Conservation (phyloP, 73 alveolate species). For the Tetrahymena malaccensis region DNA sequence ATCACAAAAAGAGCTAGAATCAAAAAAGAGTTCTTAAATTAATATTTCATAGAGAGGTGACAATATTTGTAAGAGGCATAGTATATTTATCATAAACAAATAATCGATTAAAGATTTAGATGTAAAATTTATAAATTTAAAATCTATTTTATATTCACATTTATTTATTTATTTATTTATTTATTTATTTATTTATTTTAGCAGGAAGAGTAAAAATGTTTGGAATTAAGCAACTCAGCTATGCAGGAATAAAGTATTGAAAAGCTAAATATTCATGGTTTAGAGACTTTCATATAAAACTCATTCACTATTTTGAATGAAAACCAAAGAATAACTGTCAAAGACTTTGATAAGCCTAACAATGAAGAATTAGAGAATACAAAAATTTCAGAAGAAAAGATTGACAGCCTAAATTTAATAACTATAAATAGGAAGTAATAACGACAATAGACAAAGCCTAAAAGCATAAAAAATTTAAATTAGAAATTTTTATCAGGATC, state of each 20-base stretch:
- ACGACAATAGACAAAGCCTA: neutral
- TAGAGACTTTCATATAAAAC: neutral
- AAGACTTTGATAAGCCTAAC: neutral
- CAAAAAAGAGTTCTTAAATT: no score
- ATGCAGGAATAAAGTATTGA: neutral
- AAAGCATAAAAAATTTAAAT: neutral
- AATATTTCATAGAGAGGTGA: neutral
- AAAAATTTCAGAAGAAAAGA: neutral
- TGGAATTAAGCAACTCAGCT: neutral
- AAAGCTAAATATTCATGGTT: neutral
- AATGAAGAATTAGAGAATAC: neutral
- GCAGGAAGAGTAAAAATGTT: neutral
- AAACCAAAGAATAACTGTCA: neutral
- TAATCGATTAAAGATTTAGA: neutral
- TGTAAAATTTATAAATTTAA: neutral
- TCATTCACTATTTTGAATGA: neutral
- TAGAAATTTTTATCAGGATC: neutral
- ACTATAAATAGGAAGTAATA: neutral
- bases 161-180: no score
- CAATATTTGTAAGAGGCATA: no score
- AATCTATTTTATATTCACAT: no score
- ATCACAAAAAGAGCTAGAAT: neutral
- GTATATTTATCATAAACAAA: neutral
- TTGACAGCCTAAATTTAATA: neutral
- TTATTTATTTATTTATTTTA: no score